These are phyloP conservation scores for Talaromyces sp. DNA, from an alignment of 2,329 filamentous ascomycete species.

Conservation along the genomic window DNA sequence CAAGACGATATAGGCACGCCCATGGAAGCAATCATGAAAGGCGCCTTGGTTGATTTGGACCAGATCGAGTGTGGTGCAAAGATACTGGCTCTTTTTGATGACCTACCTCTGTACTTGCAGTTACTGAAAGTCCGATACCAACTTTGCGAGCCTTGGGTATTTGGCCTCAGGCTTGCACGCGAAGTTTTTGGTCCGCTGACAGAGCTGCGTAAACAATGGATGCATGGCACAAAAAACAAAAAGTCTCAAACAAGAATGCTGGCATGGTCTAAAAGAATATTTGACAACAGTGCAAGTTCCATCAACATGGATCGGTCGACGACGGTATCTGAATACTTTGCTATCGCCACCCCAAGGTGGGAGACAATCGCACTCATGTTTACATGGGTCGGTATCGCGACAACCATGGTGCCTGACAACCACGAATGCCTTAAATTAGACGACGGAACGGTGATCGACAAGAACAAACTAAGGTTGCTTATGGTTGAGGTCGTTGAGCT, in stretches of 20 bases:
- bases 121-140: conserved; percentile 1
- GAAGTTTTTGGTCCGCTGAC: conserved; percentile 2
- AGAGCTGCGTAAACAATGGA: conserved; percentile 4
- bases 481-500: conserved; percentile 13
- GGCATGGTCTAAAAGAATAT: conserved; percentile 13
- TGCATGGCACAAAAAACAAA: conserved; percentile 4
- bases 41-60: background rate
- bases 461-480: conserved; percentile 13
- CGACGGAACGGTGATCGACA: conserved; percentile 11
- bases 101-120: conserved; percentile 6
- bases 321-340: conserved; percentile 15
- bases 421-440: conserved; percentile 10
- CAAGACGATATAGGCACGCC: background rate
- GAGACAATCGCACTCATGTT: conserved; percentile 17
- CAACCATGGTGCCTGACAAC: conserved; percentile 13
- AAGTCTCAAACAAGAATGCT: conserved; percentile 8
- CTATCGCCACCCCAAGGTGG: conserved; percentile 13
- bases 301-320: conserved; percentile 11
- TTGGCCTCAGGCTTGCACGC: background rate
- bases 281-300: conserved; percentile 15
- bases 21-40: conserved; percentile 3
- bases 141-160: conserved; percentile 4
- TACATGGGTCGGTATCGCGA: conserved; percentile 11
- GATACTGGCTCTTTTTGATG: conserved; percentile 7
- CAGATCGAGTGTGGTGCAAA: conserved; percentile 10